Evolutionary conservation across 2,329 filamentous ascomycete species (phyloP), one percentile per base, ranked within the genome.

Genomic region (Beauveria pseudobassiana): DNA sequence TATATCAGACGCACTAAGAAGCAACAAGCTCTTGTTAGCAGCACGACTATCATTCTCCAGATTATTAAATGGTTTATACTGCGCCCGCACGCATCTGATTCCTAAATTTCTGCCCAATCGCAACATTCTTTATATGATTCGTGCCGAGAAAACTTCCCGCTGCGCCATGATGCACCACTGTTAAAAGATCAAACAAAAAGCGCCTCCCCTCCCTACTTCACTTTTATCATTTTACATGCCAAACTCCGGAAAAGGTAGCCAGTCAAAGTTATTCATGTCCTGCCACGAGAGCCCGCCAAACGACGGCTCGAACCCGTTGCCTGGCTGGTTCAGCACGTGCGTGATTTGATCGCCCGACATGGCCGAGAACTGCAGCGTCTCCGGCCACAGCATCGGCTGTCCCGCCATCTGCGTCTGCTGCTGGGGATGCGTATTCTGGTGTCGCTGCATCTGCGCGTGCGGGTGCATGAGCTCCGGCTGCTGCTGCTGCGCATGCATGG

Each of bases 281-380:
- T 86, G 83, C 74, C 84, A 80, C 0, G 82, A 80, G 9, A 87
- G 74, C 64, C 83, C 80, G 6, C 80, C 78, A 62, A 84, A 78
- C 3, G 76, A 78, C 1, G 79, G 76, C 20, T 84, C 82, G 64
- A 88, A 82, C 18, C 81, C 80, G 28, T 84, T 81, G 4, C 82
- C 84, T 0, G 85, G 83, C 64, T 84, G 81, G 67, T 86, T 87
- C 30, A 89, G 78, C 5, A 86, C 84, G 65, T 88, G 84, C 5
- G 84, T 79, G 52, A 89, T 86, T 68, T 89, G 85, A 62, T 87
- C 81, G 62, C 87, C 85, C 1, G 86, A 88, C 87, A 89, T 89
- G 38, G 84, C 77, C 2, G 85, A 88, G 69, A 88, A 87, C 26
- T 85, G 83, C 24, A 88, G 67, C 5, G 82, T 78, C 63, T 83